phyloP scores from a whole-genome alignment of 148 eudicot genomes.

The Camellia lanceoleosa region DNA sequence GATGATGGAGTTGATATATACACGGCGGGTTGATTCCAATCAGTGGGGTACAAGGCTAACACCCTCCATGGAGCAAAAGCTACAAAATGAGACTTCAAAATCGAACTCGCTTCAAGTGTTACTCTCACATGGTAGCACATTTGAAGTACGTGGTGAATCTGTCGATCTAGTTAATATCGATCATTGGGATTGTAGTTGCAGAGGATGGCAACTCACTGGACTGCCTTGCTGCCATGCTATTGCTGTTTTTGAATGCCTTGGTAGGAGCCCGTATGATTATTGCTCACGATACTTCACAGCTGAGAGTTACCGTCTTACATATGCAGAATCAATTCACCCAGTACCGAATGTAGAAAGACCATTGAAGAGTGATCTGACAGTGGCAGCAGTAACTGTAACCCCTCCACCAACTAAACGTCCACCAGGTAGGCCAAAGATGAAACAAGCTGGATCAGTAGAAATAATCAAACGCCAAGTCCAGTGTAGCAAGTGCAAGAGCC shows the following conservation, averaged over 20 bases:
- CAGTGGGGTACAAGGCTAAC: conserved; percentile 43
- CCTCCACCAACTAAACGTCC: conserved; percentile 50
- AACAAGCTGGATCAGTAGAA: conserved; percentile 33
- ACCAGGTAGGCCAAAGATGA: conserved; percentile 45
- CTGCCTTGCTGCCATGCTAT: conserved; percentile 57
- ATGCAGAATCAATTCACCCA: conserved; percentile 43
- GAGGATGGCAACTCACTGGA: conserved; percentile 48
- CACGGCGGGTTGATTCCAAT: conserved; percentile 35
- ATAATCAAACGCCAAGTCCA: conserved; percentile 42
- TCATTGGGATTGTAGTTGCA: conserved; percentile 48
- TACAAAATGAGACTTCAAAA: conserved; percentile 36
- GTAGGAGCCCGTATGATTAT: conserved; percentile 42
- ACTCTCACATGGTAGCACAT: conserved; percentile 30
- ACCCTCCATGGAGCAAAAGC: conserved; percentile 46
- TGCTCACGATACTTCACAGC: conserved; percentile 42
- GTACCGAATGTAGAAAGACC: conserved; percentile 26
- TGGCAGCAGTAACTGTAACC: conserved; percentile 19
- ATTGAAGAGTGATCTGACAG: conserved; percentile 21
- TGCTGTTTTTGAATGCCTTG: conserved; percentile 36
- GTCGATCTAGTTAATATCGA: conserved; percentile 36
- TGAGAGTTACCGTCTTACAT: conserved; percentile 40
- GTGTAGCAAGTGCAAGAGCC: conserved; percentile 62
- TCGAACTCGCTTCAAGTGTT: conserved; percentile 36
- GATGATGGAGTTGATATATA: conserved; percentile 42
- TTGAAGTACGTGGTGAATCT: conserved; percentile 44